Base-by-base conservation (phyloP, 768 basidiomycete genomes). In the Pleurotus cornucopiae region DNA sequence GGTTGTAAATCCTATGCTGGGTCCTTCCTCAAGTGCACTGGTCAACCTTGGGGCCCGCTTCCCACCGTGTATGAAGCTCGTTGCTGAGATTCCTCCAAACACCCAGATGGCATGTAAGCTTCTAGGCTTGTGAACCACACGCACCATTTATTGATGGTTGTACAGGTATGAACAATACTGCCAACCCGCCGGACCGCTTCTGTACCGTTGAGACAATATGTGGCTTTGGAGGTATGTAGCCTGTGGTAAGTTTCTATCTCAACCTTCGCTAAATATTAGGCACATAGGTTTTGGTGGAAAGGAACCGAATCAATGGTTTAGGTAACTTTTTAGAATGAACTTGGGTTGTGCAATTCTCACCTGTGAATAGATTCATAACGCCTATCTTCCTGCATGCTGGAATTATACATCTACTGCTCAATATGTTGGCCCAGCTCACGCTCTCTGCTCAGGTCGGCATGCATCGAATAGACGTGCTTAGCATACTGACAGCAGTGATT, bases 321-420 rank as follows among this genome's bases (percentile, higher is more conserved):
- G 76, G 73, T 79, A 46, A 21, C 71, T 64, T 47, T 47, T 20
- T 5, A 26, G 45, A 5, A 26, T 49, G 30, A 23, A 11, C 23
- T 14, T 11, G 20, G 38, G 51, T 14, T 37, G 34, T n/a, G 14
- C 20, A 40, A 21, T 26, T 21, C 30, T 40, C 12, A 41, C 21
- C n/a, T 14, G 46, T 18, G 5, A 21, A 46, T 61, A 89, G 91
- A 60, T 95, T 95, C 65, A 87, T 94, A 62, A 85, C 86, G 1
- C 81, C 94, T 6, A 89, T 96, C 49, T 97, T 98, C 66, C 71
- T 98, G 4, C 96, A 98, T 62, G 97, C 93, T 9, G 96, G 96
- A n/a, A 77, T 99, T 56, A 76, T 99, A n/a, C 96, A 99, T 67
- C 77, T 96, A 37, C 61, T 88, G 3, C 66, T 99, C 58, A 99